Percentiles rank a stretch among this genome's conserved stretches.
Conservation (phyloP, 108 stramenopile genomes). For the Cylindrotheca closterium region DNA sequence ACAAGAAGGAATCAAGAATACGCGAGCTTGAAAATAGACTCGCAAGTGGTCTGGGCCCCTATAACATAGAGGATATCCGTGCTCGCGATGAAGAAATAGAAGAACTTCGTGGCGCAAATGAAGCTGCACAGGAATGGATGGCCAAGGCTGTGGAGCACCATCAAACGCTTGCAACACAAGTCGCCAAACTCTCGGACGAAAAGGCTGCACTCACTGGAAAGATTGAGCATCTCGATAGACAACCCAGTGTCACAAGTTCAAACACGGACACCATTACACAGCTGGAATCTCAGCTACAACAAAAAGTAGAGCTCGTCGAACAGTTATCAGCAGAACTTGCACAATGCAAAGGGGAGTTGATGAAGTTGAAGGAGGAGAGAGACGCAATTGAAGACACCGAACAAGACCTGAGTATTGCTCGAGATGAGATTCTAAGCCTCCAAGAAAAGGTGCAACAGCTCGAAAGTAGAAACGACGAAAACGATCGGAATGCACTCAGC, state of each 20-base stretch:
- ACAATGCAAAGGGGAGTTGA: slow-evolving; percentile 10
- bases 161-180: slow-evolving; percentile 43
- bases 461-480: background rate
- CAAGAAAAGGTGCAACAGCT: slow-evolving; percentile 17
- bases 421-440: slow-evolving; percentile 28
- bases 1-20: slow-evolving; percentile 37
- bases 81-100: slow-evolving; percentile 41
- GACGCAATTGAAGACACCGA: slow-evolving; percentile 16
- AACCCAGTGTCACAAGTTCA: slow-evolving; percentile 1
- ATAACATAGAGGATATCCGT: slow-evolving; percentile 32
- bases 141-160: slow-evolving; percentile 72
- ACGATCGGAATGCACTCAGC: too few species aligned
- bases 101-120: slow-evolving; percentile 51
- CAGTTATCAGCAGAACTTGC: slow-evolving; percentile 2
- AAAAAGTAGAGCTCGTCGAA: slow-evolving; percentile 9
- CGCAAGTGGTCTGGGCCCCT: slow-evolving; percentile 26
- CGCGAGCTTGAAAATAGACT: slow-evolving; percentile 38
- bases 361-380: slow-evolving; percentile 29
- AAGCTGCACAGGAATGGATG: slow-evolving; percentile 80
- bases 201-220: slow-evolving; percentile 21
- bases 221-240: slow-evolving; percentile 10
- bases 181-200: slow-evolving; percentile 33
- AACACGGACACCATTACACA: background rate
- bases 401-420: slow-evolving; percentile 20
- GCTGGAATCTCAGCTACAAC: slow-evolving; percentile 4